Evolutionary conservation across 805 yeast genomes (phyloP).

Genomic region (Teunomyces funiuensis): DNA sequence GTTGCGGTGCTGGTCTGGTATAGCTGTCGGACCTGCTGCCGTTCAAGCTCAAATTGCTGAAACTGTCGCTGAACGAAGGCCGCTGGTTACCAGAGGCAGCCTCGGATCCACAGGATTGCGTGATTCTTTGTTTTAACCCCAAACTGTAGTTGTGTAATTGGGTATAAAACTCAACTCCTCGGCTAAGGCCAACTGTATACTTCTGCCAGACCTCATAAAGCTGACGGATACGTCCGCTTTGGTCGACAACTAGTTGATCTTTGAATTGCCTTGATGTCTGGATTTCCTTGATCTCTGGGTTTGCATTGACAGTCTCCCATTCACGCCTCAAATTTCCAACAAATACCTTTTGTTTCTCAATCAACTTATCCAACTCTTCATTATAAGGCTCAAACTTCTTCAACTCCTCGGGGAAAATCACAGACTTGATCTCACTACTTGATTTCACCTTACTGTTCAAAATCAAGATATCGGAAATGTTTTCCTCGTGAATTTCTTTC

Average conservation of each 20-base stretch:
- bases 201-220: slow-evolving; percentile 58
- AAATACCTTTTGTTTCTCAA: slow-evolving; percentile 60
- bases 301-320: slow-evolving; percentile 29
- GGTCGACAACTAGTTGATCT: slow-evolving; percentile 31
- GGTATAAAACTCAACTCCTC: slow-evolving; percentile 65
- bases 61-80: background rate
- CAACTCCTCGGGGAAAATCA: slow-evolving; percentile 66
- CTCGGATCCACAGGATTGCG: background rate
- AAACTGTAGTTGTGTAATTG: slow-evolving; percentile 38
- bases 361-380: slow-evolving; percentile 63
- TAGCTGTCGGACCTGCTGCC: background rate
- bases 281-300: slow-evolving; percentile 38
- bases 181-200: slow-evolving; percentile 56
- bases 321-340: slow-evolving; percentile 30
- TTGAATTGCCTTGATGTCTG: slow-evolving; percentile 43
- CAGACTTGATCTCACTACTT: slow-evolving; percentile 54
- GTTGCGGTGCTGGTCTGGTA: slow-evolving; percentile 3
- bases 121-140: slow-evolving; percentile 4
- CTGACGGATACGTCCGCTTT: slow-evolving; percentile 35
- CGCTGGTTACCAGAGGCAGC: background rate
- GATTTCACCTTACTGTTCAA: slow-evolving; percentile 57
- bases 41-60: background rate
- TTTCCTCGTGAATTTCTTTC: slow-evolving; percentile 72
- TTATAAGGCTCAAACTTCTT: slow-evolving; percentile 72
- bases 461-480: slow-evolving; percentile 74